These are phyloP conservation scores for Russula abietina DNA, from an alignment of 768 basidiomycete species.

Conservation along the genomic window DNA sequence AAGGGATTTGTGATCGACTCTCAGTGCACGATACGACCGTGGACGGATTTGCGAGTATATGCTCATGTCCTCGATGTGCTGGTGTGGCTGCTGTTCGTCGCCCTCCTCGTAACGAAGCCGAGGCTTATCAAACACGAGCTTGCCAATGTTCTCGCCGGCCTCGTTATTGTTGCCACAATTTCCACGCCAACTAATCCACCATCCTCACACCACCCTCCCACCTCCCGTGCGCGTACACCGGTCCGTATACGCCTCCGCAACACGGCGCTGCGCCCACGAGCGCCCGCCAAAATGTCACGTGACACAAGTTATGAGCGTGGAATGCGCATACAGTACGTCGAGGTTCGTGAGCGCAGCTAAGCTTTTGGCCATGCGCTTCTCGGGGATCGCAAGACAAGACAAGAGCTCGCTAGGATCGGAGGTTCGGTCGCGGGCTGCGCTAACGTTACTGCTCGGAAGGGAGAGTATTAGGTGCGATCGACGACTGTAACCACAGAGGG, in stretches of 20 bases:
- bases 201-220: conserved; percentile 62
- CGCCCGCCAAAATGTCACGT: conserved; percentile 60
- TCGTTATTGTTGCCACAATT: conserved; percentile 43
- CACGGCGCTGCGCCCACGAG: conserved; percentile 51
- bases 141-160: conserved; percentile 37
- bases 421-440: conserved; percentile 62
- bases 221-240: conserved; percentile 55
- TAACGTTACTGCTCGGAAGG: conserved; percentile 52
- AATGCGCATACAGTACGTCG: conserved; percentile 57
- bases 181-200: conserved; percentile 67
- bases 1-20: no score
- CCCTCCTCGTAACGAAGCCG: conserved; percentile 15
- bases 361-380: conserved; percentile 14
- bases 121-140: conserved; percentile 44
- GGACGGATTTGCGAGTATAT: no score
- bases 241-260: conserved; percentile 57
- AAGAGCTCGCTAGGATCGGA: conserved; percentile 39
- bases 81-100: no score
- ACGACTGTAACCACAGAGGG: conserved; percentile 54
- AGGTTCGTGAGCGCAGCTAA: conserved; percentile 46
- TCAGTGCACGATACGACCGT: no score
- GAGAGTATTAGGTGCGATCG: conserved; percentile 46
- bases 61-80: no score
- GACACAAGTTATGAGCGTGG: conserved; percentile 48
- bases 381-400: conserved; percentile 48